Conservation (phyloP, 225 moss, liverwort and hornwort genomes). For the Bryum argenteum region DNA sequence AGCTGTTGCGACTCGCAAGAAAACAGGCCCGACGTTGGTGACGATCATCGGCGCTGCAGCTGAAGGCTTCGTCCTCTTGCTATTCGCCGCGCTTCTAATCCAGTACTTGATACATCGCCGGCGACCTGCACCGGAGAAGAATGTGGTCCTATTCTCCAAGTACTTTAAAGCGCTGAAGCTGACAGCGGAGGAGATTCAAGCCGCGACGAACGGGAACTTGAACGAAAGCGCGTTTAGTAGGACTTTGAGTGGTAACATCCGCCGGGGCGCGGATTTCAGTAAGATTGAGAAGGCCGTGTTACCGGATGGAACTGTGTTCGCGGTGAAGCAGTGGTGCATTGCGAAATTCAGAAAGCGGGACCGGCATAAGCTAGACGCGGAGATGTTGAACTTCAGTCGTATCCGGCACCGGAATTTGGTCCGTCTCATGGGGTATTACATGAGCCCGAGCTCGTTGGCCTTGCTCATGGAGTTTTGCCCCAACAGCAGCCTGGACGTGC, state of each 20-base stretch:
- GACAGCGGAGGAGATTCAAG: slow-evolving; percentile 60
- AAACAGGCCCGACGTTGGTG: background rate
- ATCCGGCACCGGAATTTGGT: slow-evolving; percentile 56
- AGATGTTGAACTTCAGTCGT: slow-evolving; percentile 49
- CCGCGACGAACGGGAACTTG: slow-evolving; percentile 29
- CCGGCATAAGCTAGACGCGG: slow-evolving; percentile 38
- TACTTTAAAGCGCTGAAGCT: slow-evolving; percentile 61
- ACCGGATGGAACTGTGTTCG: slow-evolving; percentile 61
- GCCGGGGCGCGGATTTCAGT: slow-evolving; percentile 41
- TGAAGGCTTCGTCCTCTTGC: slow-evolving; percentile 40
- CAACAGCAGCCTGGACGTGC: slow-evolving; percentile 50
- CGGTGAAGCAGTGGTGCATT: slow-evolving; percentile 56
- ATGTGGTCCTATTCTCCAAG: slow-evolving; percentile 57
- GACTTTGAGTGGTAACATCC: slow-evolving; percentile 45
- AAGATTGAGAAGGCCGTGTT: slow-evolving; percentile 55
- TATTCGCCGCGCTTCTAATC: slow-evolving; percentile 37
- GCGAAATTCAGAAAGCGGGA: slow-evolving; percentile 41
- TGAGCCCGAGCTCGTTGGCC: slow-evolving; percentile 42
- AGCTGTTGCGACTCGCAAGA: slow-evolving; percentile 3
- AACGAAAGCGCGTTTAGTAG: slow-evolving; percentile 29
- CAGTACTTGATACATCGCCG: slow-evolving; percentile 39
- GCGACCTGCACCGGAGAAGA: slow-evolving; percentile 26
- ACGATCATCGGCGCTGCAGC: slow-evolving; percentile 48
- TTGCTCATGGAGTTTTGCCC: slow-evolving; percentile 61
- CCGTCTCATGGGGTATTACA: slow-evolving; percentile 57